Evolutionary conservation across 208 protist genomes (phyloP).

Genomic region (Leishmania lainsoni): DNA sequence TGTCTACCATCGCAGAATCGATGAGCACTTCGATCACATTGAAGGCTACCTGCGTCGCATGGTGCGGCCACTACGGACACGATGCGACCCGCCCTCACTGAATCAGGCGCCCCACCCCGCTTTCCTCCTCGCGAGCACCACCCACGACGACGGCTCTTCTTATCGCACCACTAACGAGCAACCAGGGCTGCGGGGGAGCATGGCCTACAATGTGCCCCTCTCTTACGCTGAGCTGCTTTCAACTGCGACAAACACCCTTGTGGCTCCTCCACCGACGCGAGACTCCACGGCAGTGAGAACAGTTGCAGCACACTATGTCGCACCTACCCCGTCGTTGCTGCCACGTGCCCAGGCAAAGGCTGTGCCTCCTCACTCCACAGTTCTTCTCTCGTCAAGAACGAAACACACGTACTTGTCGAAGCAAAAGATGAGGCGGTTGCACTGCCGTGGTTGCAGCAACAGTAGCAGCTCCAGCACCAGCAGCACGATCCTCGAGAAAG

Average conservation of each 20-base stretch:
- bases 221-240: not conserved
- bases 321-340: not conserved
- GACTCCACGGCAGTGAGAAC: not conserved
- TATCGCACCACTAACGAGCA: not conserved
- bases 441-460: not conserved
- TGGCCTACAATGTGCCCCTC: not conserved
- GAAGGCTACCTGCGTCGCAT: slow-evolving; percentile 29
- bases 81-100: slow-evolving; percentile 11
- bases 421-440: not conserved
- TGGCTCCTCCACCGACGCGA: not conserved
- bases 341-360: not conserved
- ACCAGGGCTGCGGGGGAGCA: not conserved
- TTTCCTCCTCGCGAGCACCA: not conserved
- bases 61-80: slow-evolving; percentile 15
- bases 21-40: slow-evolving; percentile 33
- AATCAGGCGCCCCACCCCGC: not conserved
- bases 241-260: not conserved
- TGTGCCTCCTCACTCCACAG: not conserved
- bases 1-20: slow-evolving; percentile 7
- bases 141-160: not conserved
- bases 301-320: not conserved
- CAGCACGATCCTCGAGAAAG: not conserved
- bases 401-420: not conserved
- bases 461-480: not conserved
- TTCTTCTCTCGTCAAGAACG: not conserved